Evolutionary conservation across 2,329 filamentous ascomycete species (phyloP).

Genomic region (Ceratocystiopsis brevicomis): DNA sequence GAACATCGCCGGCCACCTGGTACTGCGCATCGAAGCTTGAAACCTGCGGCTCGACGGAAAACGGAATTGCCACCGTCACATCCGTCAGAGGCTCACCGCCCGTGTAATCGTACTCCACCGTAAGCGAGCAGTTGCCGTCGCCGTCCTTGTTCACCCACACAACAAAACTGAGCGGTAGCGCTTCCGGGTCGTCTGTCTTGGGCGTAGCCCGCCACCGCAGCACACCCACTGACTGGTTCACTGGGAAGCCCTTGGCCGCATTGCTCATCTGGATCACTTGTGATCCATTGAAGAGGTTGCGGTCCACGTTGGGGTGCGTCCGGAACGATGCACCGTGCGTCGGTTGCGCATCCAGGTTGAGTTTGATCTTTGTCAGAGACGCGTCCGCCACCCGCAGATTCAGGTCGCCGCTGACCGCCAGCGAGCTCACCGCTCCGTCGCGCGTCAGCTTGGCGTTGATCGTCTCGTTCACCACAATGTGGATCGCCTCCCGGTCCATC

Average conservation of each 20-base stretch:
- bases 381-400: slow-evolving; percentile 80
- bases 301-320: slow-evolving; percentile 93
- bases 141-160: slow-evolving; percentile 90
- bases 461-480: slow-evolving; percentile 74
- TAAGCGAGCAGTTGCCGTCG: slow-evolving; percentile 68
- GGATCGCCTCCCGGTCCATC: slow-evolving; percentile 65
- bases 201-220: slow-evolving; percentile 80
- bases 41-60: slow-evolving; percentile 67
- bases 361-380: slow-evolving; percentile 77
- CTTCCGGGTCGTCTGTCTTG: slow-evolving; percentile 58
- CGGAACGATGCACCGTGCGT: slow-evolving; percentile 80
- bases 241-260: slow-evolving; percentile 69
- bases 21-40: slow-evolving; percentile 90
- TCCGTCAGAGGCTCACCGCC: slow-evolving; percentile 63
- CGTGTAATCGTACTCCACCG: slow-evolving; percentile 86
- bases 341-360: slow-evolving; percentile 56
- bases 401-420: slow-evolving; percentile 81
- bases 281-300: slow-evolving; percentile 61
- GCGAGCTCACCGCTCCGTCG: slow-evolving; percentile 70
- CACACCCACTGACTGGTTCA: slow-evolving; percentile 84
- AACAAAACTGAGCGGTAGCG: slow-evolving; percentile 86
- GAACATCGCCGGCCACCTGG: slow-evolving; percentile 75
- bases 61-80: slow-evolving; percentile 77
- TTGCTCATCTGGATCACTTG: slow-evolving; percentile 86
- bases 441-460: slow-evolving; percentile 77